Conservation (phyloP, 2,329 filamentous ascomycete species). For the Escovopsis weberi region DNA sequence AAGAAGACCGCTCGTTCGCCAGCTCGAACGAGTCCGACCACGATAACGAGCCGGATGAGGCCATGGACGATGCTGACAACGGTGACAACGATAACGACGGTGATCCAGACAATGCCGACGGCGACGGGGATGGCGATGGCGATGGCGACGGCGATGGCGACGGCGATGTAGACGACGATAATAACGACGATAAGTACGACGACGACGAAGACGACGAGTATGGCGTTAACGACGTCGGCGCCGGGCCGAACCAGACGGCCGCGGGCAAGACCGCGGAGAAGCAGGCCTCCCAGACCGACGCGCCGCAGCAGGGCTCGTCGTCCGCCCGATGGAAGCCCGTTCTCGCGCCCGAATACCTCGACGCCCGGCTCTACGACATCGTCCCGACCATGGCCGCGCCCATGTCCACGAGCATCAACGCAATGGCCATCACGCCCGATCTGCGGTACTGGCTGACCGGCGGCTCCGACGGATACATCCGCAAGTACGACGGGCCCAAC, state of each 20-base stretch:
- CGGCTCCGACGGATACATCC: conserved; percentile 86
- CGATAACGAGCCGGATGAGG: conserved; percentile 37
- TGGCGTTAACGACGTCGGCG: conserved; percentile 23
- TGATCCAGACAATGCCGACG: conserved; percentile 19
- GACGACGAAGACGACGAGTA: conserved; percentile 20
- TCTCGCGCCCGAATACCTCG: conserved; percentile 65
- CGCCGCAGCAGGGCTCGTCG: conserved; percentile 11
- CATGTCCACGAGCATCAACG: conserved; percentile 90
- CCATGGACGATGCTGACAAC: conserved; percentile 37
- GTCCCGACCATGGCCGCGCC: conserved; percentile 94
- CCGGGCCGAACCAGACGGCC: conserved; percentile 12
- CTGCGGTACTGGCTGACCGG: conserved; percentile 92
- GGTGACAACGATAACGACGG: conserved; percentile 22
- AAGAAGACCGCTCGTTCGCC: conserved; percentile 18
- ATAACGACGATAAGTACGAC: conserved; percentile 20
- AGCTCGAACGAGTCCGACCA: conserved; percentile 21
- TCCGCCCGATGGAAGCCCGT: conserved; percentile 32
- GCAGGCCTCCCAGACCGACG: conserved; percentile 13
- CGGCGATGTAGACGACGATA: conserved; percentile 23
- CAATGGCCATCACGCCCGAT: conserved; percentile 81
- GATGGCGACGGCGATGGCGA: conserved; percentile 22
- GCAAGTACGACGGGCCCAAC: conserved; percentile 90
- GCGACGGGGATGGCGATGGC: conserved; percentile 21
- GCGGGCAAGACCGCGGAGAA: conserved; percentile 7
- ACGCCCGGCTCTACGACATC: conserved; percentile 77